Conservation (phyloP, 345 rosid genomes). For the Rhodamnia rubescens region DNA sequence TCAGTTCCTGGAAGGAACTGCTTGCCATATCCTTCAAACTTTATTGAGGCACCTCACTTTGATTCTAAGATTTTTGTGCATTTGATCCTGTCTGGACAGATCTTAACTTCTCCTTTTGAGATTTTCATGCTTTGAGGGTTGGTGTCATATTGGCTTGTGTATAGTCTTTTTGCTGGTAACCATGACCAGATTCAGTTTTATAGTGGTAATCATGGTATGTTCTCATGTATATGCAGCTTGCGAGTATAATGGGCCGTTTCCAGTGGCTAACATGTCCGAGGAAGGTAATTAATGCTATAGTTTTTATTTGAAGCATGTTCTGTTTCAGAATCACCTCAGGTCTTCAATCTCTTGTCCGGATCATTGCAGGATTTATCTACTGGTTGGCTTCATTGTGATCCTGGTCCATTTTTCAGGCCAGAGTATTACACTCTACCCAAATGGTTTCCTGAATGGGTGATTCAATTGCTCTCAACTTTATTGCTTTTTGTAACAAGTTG, state of each 20-base stretch:
- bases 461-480: not conserved
- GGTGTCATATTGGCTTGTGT: not conserved
- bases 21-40: not conserved
- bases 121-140: not conserved
- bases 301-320: not conserved
- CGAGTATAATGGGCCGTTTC: slow-evolving; percentile 78
- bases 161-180: not conserved
- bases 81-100: not conserved
- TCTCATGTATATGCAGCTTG: slow-evolving; percentile 51
- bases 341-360: not conserved
- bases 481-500: not conserved
- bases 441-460: slow-evolving; percentile 70
- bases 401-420: slow-evolving; percentile 83
- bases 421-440: slow-evolving; percentile 49
- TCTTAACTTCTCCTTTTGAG: not conserved
- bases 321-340: not conserved
- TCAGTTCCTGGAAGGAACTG: not conserved
- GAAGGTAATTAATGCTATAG: slow-evolving; percentile 42
- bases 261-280: slow-evolving; percentile 96
- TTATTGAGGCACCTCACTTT: not conserved
- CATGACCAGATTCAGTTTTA: not conserved
- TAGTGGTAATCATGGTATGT: not conserved
- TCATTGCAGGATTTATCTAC: slow-evolving; percentile 69
- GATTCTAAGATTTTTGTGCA: not conserved
- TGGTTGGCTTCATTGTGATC: slow-evolving; percentile 94